Conservation (phyloP, 768 basidiomycete species). For the Pisolithus orientalis region DNA sequence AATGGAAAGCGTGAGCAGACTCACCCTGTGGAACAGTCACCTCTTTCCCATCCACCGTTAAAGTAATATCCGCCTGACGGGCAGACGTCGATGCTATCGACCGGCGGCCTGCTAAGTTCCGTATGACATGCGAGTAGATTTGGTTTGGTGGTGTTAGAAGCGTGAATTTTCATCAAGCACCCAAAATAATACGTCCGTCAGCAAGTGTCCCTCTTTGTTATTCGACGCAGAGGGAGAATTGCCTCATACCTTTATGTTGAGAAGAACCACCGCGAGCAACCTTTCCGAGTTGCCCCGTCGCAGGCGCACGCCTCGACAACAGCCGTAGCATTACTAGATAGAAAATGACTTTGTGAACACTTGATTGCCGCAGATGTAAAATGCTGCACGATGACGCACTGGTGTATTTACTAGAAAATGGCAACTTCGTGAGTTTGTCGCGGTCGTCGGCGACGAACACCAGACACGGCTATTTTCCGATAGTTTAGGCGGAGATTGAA, state of each 20-base stretch:
- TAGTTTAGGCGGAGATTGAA: conserved; percentile 19
- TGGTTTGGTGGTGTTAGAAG: neutral
- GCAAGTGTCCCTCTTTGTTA: neutral
- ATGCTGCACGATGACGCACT: neutral
- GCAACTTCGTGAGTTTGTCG: conserved; percentile 34
- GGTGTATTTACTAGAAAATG: conserved; percentile 10
- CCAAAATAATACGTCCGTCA: neutral
- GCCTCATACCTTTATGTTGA: conserved; percentile 22
- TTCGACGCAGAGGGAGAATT: neutral
- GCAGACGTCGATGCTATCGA: conserved; percentile 60
- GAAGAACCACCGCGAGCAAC: conserved; percentile 39
- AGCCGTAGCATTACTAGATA: conserved; percentile 55
- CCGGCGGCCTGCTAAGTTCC: conserved; percentile 41
- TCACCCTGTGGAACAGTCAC: conserved; percentile 94
- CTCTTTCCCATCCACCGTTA: conserved; percentile 95
- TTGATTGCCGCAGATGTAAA: neutral
- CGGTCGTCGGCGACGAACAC: conserved; percentile 32
- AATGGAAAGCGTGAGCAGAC: conserved; percentile 21
- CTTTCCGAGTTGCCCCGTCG: conserved; percentile 67
- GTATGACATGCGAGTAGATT: neutral
- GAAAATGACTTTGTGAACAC: conserved; percentile 1
- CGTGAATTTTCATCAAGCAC: neutral
- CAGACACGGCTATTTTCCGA: conserved; percentile 2
- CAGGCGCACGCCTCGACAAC: conserved; percentile 50
- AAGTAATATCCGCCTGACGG: conserved; percentile 73